A percentile compares a stretch with the other conserved stretches of the same genome.
Evolutionary conservation across 345 rosid genomes (phyloP).

Genomic region (Camelina laxa): DNA sequence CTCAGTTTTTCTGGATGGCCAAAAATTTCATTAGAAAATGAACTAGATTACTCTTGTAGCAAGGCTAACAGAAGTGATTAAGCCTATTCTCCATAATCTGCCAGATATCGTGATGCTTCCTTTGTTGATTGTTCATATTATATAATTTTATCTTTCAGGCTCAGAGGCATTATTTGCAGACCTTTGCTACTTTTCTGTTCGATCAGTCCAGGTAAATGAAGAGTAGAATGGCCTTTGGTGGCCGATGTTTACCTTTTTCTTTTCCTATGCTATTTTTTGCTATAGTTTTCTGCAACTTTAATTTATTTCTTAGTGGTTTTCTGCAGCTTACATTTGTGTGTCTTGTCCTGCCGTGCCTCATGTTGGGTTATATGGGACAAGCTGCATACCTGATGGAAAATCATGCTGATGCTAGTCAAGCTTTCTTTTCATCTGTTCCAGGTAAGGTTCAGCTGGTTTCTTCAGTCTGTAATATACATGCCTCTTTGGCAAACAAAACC

Average conservation of each 20-base stretch:
- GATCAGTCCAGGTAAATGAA: slow-evolving; percentile 88
- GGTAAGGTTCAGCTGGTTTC: slow-evolving; percentile 56
- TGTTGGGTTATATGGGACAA: slow-evolving; percentile 98
- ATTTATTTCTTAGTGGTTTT: slow-evolving; percentile 52
- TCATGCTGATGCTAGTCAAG: slow-evolving; percentile 61
- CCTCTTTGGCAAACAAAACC: slow-evolving; percentile 18
- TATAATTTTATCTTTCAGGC: slow-evolving; percentile 58
- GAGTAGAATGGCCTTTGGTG: slow-evolving; percentile 31
- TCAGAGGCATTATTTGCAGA: slow-evolving; percentile 99
- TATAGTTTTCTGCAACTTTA: slow-evolving; percentile 32
- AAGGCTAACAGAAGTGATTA: background rate
- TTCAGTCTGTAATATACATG: slow-evolving; percentile 22
- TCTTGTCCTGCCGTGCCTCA: slow-evolving; percentile 94
- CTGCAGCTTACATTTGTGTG: slow-evolving; percentile 97
- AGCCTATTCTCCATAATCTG: slow-evolving; percentile 11
- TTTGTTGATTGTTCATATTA: slow-evolving; percentile 18
- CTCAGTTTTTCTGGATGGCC: slow-evolving; percentile 21
- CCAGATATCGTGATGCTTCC: background rate
- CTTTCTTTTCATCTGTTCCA: slow-evolving; percentile 90
- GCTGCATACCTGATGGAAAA: slow-evolving; percentile 90
- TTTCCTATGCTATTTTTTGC: slow-evolving; percentile 18
- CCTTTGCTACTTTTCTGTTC: slow-evolving; percentile 96
- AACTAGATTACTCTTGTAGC: slow-evolving; percentile 22
- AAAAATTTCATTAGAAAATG: slow-evolving; percentile 22
- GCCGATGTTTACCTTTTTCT: slow-evolving; percentile 28